Percentiles rank a stretch among this genome's conserved stretches.
Evolutionary conservation across 768 basidiomycete genomes (phyloP).

Genomic region (Cystofilobasidium macerans): DNA sequence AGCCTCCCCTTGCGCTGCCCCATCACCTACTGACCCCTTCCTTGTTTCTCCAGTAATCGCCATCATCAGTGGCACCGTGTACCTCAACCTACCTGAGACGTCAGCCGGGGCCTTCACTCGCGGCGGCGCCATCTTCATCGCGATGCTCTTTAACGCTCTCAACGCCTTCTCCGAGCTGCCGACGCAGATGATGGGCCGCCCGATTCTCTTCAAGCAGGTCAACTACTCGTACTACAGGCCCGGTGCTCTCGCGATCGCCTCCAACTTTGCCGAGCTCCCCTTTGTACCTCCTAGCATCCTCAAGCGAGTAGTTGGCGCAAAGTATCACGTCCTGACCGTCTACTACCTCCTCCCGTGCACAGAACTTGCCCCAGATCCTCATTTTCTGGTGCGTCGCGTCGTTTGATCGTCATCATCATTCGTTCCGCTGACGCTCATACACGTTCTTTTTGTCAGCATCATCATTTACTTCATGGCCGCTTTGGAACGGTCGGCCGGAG

Average conservation of each 20-base stretch:
- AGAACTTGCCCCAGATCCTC: slow-evolving; percentile 32
- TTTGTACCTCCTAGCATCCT: too few relatives aligned
- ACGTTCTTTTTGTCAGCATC: slow-evolving; percentile 17
- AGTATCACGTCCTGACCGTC: too few relatives aligned
- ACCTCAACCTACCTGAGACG: slow-evolving; percentile 58
- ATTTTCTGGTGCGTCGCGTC: neutral
- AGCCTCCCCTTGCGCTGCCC: slow-evolving; percentile 34
- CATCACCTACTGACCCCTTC: slow-evolving; percentile 19
- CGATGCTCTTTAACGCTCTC: slow-evolving; percentile 48
- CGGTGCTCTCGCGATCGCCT: slow-evolving; percentile 41
- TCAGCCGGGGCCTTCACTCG: slow-evolving; percentile 77
- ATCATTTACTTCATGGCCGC: slow-evolving; percentile 28
- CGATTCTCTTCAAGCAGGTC: slow-evolving; percentile 46
- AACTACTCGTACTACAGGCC: slow-evolving; percentile 37
- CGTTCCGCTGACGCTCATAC: neutral
- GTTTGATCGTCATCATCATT: neutral
- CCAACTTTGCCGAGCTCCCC: slow-evolving; percentile 42
- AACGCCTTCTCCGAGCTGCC: slow-evolving; percentile 36
- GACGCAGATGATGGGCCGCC: slow-evolving; percentile 48
- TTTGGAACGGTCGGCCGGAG: neutral
- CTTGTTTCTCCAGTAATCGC: slow-evolving; percentile 30
- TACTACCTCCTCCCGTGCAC: too few relatives aligned
- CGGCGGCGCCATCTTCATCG: slow-evolving; percentile 66
- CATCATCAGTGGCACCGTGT: slow-evolving; percentile 60
- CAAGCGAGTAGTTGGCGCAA: too few relatives aligned